Evolutionary conservation across 768 basidiomycete species (phyloP).

Genomic region (Termitomyces sp.): DNA sequence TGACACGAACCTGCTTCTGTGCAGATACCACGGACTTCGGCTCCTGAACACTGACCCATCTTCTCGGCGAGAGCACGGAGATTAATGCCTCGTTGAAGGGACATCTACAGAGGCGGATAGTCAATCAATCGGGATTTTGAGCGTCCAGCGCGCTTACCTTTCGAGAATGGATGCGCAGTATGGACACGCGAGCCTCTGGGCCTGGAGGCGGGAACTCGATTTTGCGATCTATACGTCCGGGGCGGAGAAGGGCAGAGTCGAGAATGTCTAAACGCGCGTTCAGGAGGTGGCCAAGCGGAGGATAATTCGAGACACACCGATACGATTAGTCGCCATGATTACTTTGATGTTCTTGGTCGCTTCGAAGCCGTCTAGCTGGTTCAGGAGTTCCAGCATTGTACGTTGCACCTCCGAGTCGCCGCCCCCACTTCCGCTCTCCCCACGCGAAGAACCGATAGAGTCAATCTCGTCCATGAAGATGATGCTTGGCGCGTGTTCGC

Average conservation of each 20-base stretch:
- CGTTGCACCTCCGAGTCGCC: conserved; percentile 89
- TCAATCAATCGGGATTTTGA: neutral
- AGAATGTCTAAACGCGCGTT: conserved; percentile 66
- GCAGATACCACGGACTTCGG: conserved; percentile 95
- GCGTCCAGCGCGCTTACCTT: conserved; percentile 47
- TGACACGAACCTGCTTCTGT: conserved; percentile 80
- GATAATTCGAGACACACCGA: conserved; percentile 42
- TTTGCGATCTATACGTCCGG: conserved; percentile 92
- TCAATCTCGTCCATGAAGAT: conserved; percentile 99
- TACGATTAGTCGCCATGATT: conserved; percentile 96
- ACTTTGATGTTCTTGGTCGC: conserved; percentile 98
- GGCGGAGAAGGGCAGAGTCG: conserved; percentile 87
- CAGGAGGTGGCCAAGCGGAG: neutral
- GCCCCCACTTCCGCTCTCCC: conserved; percentile 85
- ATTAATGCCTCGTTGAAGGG: conserved; percentile 95
- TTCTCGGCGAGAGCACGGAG: conserved; percentile 95
- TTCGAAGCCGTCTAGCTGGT: conserved; percentile 89
- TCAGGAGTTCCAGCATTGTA: conserved; percentile 86
- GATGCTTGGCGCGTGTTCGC: conserved; percentile 96
- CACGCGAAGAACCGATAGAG: conserved; percentile 90
- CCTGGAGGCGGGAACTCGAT: conserved; percentile 99
- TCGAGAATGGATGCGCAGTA: conserved; percentile 92
- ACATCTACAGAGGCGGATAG: conserved; percentile 60
- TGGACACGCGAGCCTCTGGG: conserved; percentile 95
- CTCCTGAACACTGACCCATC: conserved; percentile 99